These are phyloP conservation scores for Nemania sp. DNA, from an alignment of 2,329 filamentous ascomycete species.

Conservation along the genomic window DNA sequence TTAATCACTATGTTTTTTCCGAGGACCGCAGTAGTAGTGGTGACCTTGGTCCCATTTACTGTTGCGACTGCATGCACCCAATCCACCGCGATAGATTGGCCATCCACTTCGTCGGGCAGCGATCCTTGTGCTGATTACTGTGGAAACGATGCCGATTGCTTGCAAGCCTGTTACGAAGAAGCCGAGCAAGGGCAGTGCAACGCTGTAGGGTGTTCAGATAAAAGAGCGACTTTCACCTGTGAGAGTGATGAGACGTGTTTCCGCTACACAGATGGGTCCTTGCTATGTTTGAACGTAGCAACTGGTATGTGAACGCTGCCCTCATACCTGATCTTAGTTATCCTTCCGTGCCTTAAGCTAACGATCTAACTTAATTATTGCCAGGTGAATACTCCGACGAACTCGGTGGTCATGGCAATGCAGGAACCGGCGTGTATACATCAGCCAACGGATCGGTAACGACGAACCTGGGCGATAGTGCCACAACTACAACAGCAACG, in stretches of 20 bases:
- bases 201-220: slow-evolving; percentile 6
- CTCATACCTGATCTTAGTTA: background rate
- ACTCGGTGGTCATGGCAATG: slow-evolving; percentile 11
- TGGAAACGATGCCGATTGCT: background rate
- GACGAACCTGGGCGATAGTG: slow-evolving; percentile 6
- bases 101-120: background rate
- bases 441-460: slow-evolving; percentile 11
- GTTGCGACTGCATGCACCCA: slow-evolving; percentile 10
- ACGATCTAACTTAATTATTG: background rate
- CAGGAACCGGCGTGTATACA: slow-evolving; percentile 8
- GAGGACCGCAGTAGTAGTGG: background rate
- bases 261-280: slow-evolving; percentile 8
- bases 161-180: slow-evolving; percentile 1
- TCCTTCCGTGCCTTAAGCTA: background rate
- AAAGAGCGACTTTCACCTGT: slow-evolving; percentile 7
- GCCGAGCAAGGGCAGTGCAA: slow-evolving; percentile 13
- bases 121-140: slow-evolving; percentile 13
- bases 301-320: slow-evolving; percentile 8
- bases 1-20: slow-evolving; percentile 7
- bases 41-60: slow-evolving; percentile 5
- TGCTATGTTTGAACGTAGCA: slow-evolving; percentile 4
- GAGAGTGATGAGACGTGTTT: slow-evolving; percentile 11
- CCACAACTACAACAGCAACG: background rate
- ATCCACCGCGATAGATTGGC: slow-evolving; percentile 18
- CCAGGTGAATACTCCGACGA: slow-evolving; percentile 11